Base-by-base conservation (phyloP, 2,329 filamentous ascomycete genomes). In the Penicillium sp. region DNA sequence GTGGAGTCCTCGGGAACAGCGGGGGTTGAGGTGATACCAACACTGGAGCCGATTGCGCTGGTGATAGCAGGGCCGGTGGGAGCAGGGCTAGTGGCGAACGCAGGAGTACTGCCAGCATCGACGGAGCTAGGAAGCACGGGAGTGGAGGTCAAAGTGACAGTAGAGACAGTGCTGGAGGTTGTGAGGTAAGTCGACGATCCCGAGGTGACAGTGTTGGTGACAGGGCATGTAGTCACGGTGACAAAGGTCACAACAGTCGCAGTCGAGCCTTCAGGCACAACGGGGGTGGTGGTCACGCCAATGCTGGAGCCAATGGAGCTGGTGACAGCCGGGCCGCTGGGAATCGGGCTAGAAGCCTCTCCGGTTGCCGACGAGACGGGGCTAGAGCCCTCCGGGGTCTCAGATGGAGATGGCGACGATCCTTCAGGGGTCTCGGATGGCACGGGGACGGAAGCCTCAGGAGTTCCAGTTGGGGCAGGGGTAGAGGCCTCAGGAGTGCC, bases 91-190 rank as follows among this genome's bases (percentile, higher is more conserved):
- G 64, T 63, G 3, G 65, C 60, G 13, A 63, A 58, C 38, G 56
- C 66, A 11, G 60, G 39, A 7, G 50, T 48, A 14, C 45, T 53
- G 29, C n/a, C 50, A 1, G 45, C 29, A 18, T 39, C 50, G 13
- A 53, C 31, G n/a, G 50, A 53, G 45, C 50, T 53, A 9, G 50
- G 45, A 9, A 53, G 45, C 10, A 14, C 21, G 1, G 38, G 29
- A 16, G 39, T 53, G 10, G 50, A 44, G 14, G 50, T 53, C 40
- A 67, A 24, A 4, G 61, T 65, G 44, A 64, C 64, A 24, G 73
- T 83, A 74, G 83, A 86, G 66, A 85, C 66, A 38, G 84, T 87
- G 64, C 81, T 84, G 54, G 77, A 80, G 45, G 83, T 67, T 22
- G 81, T 72, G 46, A 84, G 67, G 9, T 78, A 81, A 51, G 80